Percentiles rank a stretch among this genome's conserved stretches.
phyloP scores from a whole-genome alignment of 371 early-diverging fungal genomes.

The Syncephalastrum sp. region DNA sequence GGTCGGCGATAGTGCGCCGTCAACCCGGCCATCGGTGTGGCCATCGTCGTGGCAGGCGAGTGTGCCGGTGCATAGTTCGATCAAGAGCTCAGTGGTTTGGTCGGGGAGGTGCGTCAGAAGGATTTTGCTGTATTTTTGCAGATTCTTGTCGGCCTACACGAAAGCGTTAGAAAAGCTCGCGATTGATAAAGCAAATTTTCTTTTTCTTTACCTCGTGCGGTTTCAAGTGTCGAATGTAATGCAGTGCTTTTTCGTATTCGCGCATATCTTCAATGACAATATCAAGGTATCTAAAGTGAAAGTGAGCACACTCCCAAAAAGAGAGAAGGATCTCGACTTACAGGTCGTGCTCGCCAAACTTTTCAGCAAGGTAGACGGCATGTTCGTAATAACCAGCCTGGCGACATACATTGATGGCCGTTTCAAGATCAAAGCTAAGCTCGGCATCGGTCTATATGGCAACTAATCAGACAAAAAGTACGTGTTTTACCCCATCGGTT shows the following conservation, averaged over 20 bases:
- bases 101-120: conserved; percentile 73
- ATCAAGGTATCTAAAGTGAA: conserved; percentile 37
- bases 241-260: conserved; percentile 72
- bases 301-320: too few relatives aligned
- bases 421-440: conserved; percentile 86
- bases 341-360: conserved; percentile 78
- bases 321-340: conserved; percentile 29
- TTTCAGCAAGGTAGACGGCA: conserved; percentile 83
- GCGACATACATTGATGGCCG: conserved; percentile 91
- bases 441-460: conserved; percentile 60
- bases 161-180: not conserved
- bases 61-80: conserved; percentile 68
- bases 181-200: not conserved
- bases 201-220: conserved; percentile 44
- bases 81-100: conserved; percentile 78
- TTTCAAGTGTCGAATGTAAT: conserved; percentile 63
- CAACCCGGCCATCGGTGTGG: conserved; percentile 7
- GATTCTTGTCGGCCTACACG: conserved; percentile 52
- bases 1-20: conserved; percentile 24
- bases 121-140: conserved; percentile 77
- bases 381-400: conserved; percentile 87
- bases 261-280: conserved; percentile 86
- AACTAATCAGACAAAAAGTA: not conserved
- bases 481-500: not conserved
- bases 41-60: conserved; percentile 19